Base-by-base conservation (phyloP, 2,329 filamentous ascomycete genomes). In the Alternaria sp. region DNA sequence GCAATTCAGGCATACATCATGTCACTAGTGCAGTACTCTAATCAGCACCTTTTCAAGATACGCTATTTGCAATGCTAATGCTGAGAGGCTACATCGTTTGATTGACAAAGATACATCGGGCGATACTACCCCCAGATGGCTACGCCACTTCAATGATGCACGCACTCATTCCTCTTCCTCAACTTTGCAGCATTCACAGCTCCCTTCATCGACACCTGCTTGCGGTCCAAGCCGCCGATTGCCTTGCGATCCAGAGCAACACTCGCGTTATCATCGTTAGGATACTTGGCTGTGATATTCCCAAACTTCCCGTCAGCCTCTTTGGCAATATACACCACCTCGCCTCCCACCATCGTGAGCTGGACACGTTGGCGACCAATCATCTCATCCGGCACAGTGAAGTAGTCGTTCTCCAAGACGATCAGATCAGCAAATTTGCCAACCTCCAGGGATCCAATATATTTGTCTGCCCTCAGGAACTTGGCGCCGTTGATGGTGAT, bases 401-500 rank as follows among this genome's bases (percentile, higher is more conserved):
- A 59, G 28, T 59, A 59, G 26, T 59, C 36, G 6, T 53, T 53
- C 13, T 53, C 57, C 25, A 59, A 46, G 9, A 59, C 49, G 19
- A 59, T 23, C 10, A 59, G 23, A 17, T 59, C 57, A n/a, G 57
- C 57, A 7, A 59, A 53, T 11, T 53, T 59, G 19, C 47, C 47
- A 9, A 50, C 47, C 13, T 59, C 57, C n/a, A 59, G 21, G 3
- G 49, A 59, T 23, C 57, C 57, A 46, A 59, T 45, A 3, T 59
- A 19, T n/a, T 46, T 13, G 12, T 53, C 47, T 0, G 57, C 57
- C 21, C 49, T 43, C 5, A 59, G 25, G 9, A 59, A 59, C 12
- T 46, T 44, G 17, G 57, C 57, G 13, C 57, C 36, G 13, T 59
- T 59, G 36, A 53, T 53, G 6, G 57, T 59, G 15, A 59, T 59